Conservation (phyloP, 192 early-diverging fungal species). For the Mortierella claussenii region DNA sequence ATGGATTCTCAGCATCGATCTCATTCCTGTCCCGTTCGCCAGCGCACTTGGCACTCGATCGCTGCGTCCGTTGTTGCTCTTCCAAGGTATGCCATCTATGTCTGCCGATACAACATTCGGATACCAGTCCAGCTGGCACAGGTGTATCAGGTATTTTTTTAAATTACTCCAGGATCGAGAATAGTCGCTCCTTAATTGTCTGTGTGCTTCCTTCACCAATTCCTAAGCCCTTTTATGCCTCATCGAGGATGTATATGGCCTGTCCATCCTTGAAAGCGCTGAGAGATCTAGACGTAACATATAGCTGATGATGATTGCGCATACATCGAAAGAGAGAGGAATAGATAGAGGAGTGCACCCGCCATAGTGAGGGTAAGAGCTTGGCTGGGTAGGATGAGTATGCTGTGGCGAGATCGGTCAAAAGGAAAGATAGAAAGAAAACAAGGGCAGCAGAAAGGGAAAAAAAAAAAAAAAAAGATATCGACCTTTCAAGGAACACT, state of each 20-base stretch:
- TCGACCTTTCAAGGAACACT: too few relatives aligned
- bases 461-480: neutral
- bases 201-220: neutral
- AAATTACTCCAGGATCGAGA: constrained; percentile 3
- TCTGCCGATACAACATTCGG: neutral
- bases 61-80: constrained; percentile 1
- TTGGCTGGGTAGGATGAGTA: neutral
- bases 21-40: neutral
- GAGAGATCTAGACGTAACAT: neutral
- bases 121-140: neutral
- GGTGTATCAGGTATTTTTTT: constrained; percentile 3
- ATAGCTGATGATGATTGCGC: neutral
- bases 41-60: neutral
- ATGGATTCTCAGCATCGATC: too few relatives aligned
- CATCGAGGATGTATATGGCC: constrained; percentile 1
- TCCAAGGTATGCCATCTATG: neutral
- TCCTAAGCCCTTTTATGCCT: neutral
- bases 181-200: too few relatives aligned
- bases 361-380: neutral
- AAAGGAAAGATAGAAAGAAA: neutral
- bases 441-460: neutral
- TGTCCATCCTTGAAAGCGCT: neutral
- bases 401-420: too few relatives aligned
- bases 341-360: neutral
- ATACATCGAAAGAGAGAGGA: neutral